Evolutionary conservation across 768 basidiomycete genomes (phyloP).

Genomic region (Crepidotus variabilis): DNA sequence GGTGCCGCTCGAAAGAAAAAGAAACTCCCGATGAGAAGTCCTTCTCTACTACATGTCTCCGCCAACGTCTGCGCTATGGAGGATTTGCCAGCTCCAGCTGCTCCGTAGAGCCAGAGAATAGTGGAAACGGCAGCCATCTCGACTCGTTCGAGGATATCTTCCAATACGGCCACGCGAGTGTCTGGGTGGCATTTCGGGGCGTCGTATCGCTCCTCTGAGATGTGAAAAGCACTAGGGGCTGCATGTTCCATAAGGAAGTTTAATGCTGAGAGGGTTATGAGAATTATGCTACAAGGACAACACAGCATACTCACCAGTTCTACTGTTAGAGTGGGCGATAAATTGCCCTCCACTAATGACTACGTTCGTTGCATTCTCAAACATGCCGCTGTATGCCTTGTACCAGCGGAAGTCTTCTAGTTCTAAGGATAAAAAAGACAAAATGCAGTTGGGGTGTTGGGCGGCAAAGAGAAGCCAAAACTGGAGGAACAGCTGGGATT

Average conservation of each 20-base stretch:
- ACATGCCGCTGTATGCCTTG: no score
- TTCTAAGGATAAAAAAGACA: no score
- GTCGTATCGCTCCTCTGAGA: conserved; percentile 8
- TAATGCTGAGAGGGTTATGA: not conserved
- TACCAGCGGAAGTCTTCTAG: no score
- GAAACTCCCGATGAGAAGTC: conserved; percentile 6
- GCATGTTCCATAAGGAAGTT: not conserved
- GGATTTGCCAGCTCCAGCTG: conserved; percentile 16
- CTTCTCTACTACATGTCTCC: conserved; percentile 1
- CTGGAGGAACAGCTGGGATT: no score
- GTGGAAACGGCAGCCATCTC: not conserved
- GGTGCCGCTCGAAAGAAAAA: conserved; percentile 11
- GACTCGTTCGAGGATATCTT: not conserved
- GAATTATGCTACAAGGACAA: not conserved
- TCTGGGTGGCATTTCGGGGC: conserved; percentile 11
- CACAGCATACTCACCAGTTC: not conserved
- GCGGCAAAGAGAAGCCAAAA: no score
- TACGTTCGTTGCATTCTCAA: no score
- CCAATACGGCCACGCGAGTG: conserved; percentile 9
- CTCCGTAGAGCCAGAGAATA: conserved; percentile 15
- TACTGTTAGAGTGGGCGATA: not conserved
- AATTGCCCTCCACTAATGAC: not conserved
- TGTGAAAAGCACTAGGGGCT: conserved; percentile 8
- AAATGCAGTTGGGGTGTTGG: no score
- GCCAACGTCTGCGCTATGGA: conserved; percentile 11